Base-by-base conservation (phyloP, 177 flowering plant genomes). In the Viscum album region DNA sequence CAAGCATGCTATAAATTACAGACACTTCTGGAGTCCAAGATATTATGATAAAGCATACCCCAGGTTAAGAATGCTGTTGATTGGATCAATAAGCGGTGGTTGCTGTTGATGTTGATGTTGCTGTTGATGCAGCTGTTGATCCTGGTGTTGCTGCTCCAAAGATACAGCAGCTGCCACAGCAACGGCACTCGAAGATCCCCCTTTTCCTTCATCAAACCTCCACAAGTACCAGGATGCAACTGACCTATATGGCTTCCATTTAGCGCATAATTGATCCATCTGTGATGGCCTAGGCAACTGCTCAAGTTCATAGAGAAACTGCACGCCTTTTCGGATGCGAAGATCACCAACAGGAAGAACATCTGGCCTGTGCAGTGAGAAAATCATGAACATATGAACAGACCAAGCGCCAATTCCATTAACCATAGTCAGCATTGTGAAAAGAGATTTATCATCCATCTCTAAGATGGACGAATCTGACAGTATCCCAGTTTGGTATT, bases 371-470 rank as follows among this genome's bases (percentile, higher is more conserved):
- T 89, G 96, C n/a, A 95, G 79, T 35, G 97, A 88, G 75, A 89
- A 88, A 34, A 94, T 89, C 99, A 94, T 92, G 76, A 94, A 94
- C 99, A 92, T 94, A 63, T 94, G 99, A 8, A 90, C 97, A 0
- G 97, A 89, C 99, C 99, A 92, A 2, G 92, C 82, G 2, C 99
- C 97, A 39, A 95, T 92, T 21, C 99, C 99, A 73, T 92, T 89
- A 17, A 95, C 99, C 99, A 95, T 95, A 0, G 97, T 88, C 2
- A 95, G 85, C 99, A 95, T 95, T 2, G 97, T 82, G 71, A 90
- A 89, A 41, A 95, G 81, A 10, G 94, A 85, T 60, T 84, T 85
- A 65, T 92, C 99, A 63, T 95, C 99, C 96, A 95, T 86, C 28
- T 77, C 84, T 7, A 92, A 75, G 63, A 95, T 86, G 12, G 83